These are phyloP conservation scores for Ceratocystis diversiconidia DNA, from an alignment of 2,329 filamentous ascomycete genomes.

Conservation along the genomic window DNA sequence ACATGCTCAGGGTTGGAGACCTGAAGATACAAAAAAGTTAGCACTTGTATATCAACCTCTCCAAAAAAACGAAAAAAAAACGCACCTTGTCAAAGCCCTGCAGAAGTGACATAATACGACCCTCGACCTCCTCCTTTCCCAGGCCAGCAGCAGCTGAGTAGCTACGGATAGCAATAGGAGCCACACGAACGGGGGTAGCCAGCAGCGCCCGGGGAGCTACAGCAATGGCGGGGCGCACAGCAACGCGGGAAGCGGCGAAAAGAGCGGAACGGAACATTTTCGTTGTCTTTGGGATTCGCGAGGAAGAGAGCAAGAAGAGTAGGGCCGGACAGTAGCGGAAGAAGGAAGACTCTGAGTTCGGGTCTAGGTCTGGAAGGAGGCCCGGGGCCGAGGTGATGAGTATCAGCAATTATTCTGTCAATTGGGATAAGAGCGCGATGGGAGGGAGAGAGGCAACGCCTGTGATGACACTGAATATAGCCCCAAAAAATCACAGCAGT, in stretches of 20 bases:
- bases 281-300: neutral
- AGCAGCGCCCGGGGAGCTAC: constrained; percentile 25
- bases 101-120: constrained; percentile 80
- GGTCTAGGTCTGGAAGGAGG: neutral
- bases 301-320: neutral
- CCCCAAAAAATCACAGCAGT: no score
- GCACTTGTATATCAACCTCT: neutral
- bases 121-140: constrained; percentile 72
- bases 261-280: constrained; percentile 80
- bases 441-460: no score
- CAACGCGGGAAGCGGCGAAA: constrained; percentile 29
- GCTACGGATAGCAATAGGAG: constrained; percentile 58
- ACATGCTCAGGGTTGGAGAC: constrained; percentile 54
- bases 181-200: constrained; percentile 49
- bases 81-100: constrained; percentile 85
- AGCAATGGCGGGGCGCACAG: neutral
- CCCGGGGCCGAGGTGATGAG: neutral
- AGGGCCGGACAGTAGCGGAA: neutral
- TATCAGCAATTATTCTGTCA: no score
- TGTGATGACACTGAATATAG: no score
- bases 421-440: no score
- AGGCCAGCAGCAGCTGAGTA: constrained; percentile 76
- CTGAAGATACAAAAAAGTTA: constrained; percentile 28
- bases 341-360: neutral
- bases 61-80: constrained; percentile 18